Evolutionary conservation across 73 alveolate species (phyloP).

Genomic region (Tetrahymena malaccensis): DNA sequence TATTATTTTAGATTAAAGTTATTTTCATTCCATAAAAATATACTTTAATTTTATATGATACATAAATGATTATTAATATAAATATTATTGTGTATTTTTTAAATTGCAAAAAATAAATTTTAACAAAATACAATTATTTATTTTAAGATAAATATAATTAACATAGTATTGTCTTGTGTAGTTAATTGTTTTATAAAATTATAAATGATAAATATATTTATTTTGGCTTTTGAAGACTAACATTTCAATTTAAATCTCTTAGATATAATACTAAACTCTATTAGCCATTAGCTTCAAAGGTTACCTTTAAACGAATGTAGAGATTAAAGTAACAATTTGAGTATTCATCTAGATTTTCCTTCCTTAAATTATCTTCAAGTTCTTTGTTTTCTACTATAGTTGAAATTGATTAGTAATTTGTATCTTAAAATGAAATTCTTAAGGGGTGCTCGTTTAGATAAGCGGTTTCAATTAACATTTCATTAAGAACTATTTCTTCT

Average conservation of each 20-base stretch:
- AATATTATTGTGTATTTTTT: no score
- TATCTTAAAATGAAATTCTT: background rate
- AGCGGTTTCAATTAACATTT: background rate
- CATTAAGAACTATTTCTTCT: background rate
- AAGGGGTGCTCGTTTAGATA: background rate
- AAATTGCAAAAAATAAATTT: no score
- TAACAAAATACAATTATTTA: no score
- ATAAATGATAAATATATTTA: no score
- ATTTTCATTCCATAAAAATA: no score
- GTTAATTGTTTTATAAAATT: no score
- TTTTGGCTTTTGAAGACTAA: no score
- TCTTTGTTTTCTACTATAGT: background rate
- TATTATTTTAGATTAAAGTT: no score
- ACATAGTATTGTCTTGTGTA: no score
- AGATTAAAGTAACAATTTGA: background rate
- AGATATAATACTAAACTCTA: background rate
- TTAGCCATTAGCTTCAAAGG: background rate
- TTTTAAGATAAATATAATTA: no score
- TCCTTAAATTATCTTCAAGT: background rate
- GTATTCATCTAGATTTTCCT: background rate
- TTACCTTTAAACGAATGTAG: background rate
- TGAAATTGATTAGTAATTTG: background rate
- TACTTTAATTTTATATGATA: no score
- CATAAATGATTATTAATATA: no score
- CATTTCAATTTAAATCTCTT: background rate